Evolutionary conservation across 345 rosid genomes (phyloP).

Genomic region (Odontarrhena argentea): DNA sequence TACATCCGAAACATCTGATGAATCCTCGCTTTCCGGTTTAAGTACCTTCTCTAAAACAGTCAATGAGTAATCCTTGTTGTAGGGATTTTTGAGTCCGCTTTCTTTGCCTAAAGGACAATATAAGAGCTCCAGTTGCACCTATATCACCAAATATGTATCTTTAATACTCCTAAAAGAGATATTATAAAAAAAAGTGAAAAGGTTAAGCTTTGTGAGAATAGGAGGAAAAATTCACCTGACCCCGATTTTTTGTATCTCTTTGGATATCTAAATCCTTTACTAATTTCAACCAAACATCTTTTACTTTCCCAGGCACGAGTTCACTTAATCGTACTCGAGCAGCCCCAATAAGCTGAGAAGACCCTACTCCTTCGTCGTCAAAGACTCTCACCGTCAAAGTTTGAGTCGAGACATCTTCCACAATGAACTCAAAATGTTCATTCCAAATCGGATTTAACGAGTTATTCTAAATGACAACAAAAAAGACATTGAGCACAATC

Average conservation of each 20-base stretch:
- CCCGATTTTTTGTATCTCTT: conserved; percentile 83
- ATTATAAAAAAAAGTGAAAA: not conserved
- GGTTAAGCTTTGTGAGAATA: not conserved
- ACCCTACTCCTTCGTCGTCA: conserved; percentile 88
- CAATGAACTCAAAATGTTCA: conserved; percentile 79
- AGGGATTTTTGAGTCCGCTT: conserved; percentile 56
- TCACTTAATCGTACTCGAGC: conserved; percentile 59
- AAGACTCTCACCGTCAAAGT: conserved; percentile 70
- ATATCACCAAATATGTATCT: not conserved
- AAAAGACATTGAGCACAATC: not conserved
- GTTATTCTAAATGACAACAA: conserved; percentile 54
- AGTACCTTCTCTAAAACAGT: conserved; percentile 81
- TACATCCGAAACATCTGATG: conserved; percentile 32
- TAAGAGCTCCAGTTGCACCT: conserved; percentile 89
- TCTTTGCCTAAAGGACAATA: conserved; percentile 70
- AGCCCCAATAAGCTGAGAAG: conserved; percentile 78
- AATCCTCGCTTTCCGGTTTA: conserved; percentile 45
- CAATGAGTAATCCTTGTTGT: conserved; percentile 52
- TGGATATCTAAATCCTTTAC: conserved; percentile 85
- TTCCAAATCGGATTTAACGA: conserved; percentile 90
- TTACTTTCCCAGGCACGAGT: conserved; percentile 84
- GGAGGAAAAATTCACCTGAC: conserved; percentile 54
- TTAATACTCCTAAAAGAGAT: not conserved
- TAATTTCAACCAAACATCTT: conserved; percentile 77
- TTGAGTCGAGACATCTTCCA: conserved; percentile 82